Evolutionary conservation across 257 asterid genomes (phyloP), one percentile per base, ranked within the genome.

Genomic region (Scutellaria minor): DNA sequence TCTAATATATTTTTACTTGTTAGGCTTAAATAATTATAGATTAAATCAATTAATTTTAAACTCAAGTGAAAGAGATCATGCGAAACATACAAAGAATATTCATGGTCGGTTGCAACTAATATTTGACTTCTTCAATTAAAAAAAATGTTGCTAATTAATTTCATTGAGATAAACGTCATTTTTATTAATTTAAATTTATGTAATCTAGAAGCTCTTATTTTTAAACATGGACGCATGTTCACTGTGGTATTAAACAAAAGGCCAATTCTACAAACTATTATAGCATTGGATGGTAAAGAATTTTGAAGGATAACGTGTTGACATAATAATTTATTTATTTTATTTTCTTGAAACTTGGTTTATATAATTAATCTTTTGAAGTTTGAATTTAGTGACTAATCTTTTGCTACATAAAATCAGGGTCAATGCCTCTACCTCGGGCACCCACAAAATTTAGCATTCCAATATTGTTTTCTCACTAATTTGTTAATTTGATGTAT

Each of bases 251-350:
- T n/a, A 12, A 31, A 60, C 41, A 41, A 15, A 51, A 40, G 10
- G 8, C 14, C 41, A 75, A 59, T 22, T 20, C 20, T 24, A 40
- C 22, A 40, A 5, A 56, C 27, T 39, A 53, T 41, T 20, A 41
- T 27, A 54, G 64, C 47, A 76, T 69, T 70, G 80, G 80, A 63
- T 58, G 66, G 47, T 61, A 9, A 54, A 64, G 56, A 70, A 62
- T 64, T 76, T 74, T 10, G 27, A 63, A 68, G 72, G 37, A 56
- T 57, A 71, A 66, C 48, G 58, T 77, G 73, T 71, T 77, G 77
- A 70, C 73, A 64, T 24, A 24, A 24, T 24, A 24, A 24, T 24
- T 24, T 24, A 24, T 24, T 24, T 47, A 46, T 8, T 10, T 46
- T 46, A 46, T 46, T 46, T 46, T 61, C 14, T 14, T n/a, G 56